phyloP scores from a whole-genome alignment of 257 asterid species.

The Leptodermis oblonga region DNA sequence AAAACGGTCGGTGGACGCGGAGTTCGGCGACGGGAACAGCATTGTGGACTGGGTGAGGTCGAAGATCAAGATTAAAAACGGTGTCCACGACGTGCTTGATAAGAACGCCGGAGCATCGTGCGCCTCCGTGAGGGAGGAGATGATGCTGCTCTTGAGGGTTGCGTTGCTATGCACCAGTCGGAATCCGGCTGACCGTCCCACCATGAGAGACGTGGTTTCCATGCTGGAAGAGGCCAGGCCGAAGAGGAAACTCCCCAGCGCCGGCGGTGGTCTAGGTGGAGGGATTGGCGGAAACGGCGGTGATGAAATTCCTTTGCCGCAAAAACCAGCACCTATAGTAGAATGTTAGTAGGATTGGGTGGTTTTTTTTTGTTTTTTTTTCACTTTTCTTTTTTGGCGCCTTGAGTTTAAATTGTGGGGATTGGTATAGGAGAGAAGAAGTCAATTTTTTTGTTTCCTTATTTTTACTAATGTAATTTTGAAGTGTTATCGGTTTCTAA shows the following conservation, averaged over 20 bases:
- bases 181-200: conserved; percentile 84
- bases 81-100: conserved; percentile 49
- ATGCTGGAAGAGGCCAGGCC: conserved; percentile 86
- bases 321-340: conserved; percentile 25
- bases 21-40: conserved; percentile 88
- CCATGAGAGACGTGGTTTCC: conserved; percentile 88
- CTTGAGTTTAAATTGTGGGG: conserved; percentile 24
- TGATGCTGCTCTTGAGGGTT: conserved; percentile 68
- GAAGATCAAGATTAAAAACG: conserved; percentile 45
- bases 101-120: conserved; percentile 67
- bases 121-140: conserved; percentile 69
- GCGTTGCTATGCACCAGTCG: conserved; percentile 83
- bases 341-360: conserved; percentile 42
- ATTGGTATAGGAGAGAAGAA: conserved; percentile 24
- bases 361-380: neutral
- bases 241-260: conserved; percentile 46
- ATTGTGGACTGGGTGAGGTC: conserved; percentile 78
- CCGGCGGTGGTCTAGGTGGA: conserved; percentile 18
- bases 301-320: conserved; percentile 27
- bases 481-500: neutral
- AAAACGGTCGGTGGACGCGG: conserved; percentile 64
- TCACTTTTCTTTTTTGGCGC: too few relatives aligned
- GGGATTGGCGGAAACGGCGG: conserved; percentile 19
- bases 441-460: neutral
- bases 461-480: conserved; percentile 8